Conservation (phyloP, 2,329 filamentous ascomycete species). For the Cadophora sp. region DNA sequence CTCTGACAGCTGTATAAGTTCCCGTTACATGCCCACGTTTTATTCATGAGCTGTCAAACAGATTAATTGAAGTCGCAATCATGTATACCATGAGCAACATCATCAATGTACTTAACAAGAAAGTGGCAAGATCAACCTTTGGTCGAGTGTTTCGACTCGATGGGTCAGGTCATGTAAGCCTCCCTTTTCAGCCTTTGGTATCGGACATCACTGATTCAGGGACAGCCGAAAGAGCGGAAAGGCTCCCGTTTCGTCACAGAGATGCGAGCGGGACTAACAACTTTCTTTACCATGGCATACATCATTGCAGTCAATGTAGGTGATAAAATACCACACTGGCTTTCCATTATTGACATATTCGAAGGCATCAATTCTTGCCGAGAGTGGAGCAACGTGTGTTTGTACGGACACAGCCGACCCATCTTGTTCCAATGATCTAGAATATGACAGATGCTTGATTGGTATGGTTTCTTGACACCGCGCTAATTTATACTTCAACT, state of each 20-base stretch:
- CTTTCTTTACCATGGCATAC: conserved; percentile 57
- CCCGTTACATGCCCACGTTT: conserved; percentile 27
- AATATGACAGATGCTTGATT: conserved; percentile 52
- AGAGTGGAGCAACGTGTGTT: conserved; percentile 78
- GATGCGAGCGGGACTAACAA: conserved; percentile 79
- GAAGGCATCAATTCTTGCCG: conserved; percentile 74
- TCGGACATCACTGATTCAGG: conserved; percentile 16
- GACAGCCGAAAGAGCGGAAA: conserved; percentile 69
- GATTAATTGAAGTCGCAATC: conserved; percentile 5
- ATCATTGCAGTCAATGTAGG: conserved; percentile 44
- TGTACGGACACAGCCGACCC: conserved; percentile 51
- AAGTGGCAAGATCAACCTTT: conserved; percentile 44
- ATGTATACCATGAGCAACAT: conserved; percentile 28
- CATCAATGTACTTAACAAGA: conserved; percentile 25
- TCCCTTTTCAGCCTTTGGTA: neutral
- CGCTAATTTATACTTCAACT: neutral
- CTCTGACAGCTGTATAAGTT: conserved; percentile 18
- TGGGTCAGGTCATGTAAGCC: conserved; percentile 68
- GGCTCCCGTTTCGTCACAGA: conserved; percentile 77
- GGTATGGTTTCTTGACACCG: conserved; percentile 29
- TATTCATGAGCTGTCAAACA: conserved; percentile 29
- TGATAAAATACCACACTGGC: conserved; percentile 11
- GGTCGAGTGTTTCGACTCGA: conserved; percentile 70
- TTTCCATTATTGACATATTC: conserved; percentile 44
- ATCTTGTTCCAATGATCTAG: conserved; percentile 42